Percentiles rank a stretch among this genome's conserved stretches.
phyloP scores from a whole-genome alignment of 129 eudicot genomes.

The Escallonia herrerae region DNA sequence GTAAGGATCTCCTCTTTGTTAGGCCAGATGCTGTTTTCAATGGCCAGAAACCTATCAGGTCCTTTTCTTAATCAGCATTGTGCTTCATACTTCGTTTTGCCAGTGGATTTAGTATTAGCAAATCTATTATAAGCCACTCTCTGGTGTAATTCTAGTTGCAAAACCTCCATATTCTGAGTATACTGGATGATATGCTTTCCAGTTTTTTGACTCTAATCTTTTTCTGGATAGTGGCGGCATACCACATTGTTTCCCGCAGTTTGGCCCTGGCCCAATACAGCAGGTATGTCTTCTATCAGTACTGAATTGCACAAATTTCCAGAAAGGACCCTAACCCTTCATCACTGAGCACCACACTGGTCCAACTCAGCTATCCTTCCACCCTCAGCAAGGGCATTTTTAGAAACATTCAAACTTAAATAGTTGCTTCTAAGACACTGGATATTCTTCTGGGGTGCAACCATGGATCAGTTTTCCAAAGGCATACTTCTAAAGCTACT shows the following conservation, averaged over 20 bases:
- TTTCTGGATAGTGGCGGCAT: slow-evolving; percentile 70
- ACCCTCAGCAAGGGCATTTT: background rate
- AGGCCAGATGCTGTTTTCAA: slow-evolving; percentile 98
- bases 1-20: slow-evolving; percentile 90
- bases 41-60: slow-evolving; percentile 99
- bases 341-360: background rate
- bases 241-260: slow-evolving; percentile 97
- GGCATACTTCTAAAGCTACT: background rate
- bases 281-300: slow-evolving; percentile 45
- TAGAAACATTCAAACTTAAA: background rate
- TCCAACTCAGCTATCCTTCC: background rate
- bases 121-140: too few species aligned
- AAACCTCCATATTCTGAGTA: background rate
- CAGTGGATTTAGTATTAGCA: too few species aligned
- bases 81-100: too few species aligned
- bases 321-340: slow-evolving; percentile 1
- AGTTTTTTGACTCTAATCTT: slow-evolving; percentile 3
- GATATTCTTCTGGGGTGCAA: too few species aligned
- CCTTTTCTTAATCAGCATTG: background rate
- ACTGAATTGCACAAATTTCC: background rate
- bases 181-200: background rate
- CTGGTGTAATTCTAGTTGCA: too few species aligned
- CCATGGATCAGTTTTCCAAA: background rate
- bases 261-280: slow-evolving; percentile 94
- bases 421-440: background rate